Evolutionary conservation across 495 filamentous ascomycete species (phyloP).

Genomic region (Neurospora sp.): DNA sequence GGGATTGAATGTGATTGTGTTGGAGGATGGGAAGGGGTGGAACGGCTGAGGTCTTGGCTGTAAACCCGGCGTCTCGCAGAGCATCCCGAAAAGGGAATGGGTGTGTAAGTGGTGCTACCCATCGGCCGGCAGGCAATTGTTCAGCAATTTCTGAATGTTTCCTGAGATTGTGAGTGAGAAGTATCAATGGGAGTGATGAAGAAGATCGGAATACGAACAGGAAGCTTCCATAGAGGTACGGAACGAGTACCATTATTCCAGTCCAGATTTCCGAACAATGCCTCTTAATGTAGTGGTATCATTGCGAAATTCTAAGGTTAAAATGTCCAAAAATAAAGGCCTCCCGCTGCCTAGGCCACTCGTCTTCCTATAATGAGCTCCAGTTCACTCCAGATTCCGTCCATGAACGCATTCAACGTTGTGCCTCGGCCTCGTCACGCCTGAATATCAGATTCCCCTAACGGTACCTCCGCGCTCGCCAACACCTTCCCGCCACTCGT

Average conservation of each 20-base stretch:
- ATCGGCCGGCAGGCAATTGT: not conserved
- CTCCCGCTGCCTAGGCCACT: not conserved
- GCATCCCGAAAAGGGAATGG: not conserved
- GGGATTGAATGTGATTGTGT: not conserved
- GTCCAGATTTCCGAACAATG: not conserved
- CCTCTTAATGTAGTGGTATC: not conserved
- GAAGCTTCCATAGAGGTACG: not conserved
- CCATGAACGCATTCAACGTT: too few relatives aligned
- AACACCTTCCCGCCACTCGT: slow-evolving; percentile 10
- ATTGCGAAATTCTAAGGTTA: not conserved
- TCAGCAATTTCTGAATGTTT: not conserved
- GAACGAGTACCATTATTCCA: not conserved
- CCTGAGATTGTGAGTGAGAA: fast-evolving
- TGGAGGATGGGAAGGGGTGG: not conserved
- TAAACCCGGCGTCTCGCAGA: not conserved
- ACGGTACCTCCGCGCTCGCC: not conserved
- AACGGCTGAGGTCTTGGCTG: not conserved
- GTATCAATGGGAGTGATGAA: not conserved
- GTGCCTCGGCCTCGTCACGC: too few relatives aligned
- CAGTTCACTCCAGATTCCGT: not conserved
- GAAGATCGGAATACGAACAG: not conserved
- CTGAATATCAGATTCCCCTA: not conserved
- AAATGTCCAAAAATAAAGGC: not conserved
- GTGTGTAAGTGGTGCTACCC: not conserved
- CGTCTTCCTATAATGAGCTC: not conserved